Conservation (phyloP, 495 filamentous ascomycete species). For the Parmelia sp. region DNA sequence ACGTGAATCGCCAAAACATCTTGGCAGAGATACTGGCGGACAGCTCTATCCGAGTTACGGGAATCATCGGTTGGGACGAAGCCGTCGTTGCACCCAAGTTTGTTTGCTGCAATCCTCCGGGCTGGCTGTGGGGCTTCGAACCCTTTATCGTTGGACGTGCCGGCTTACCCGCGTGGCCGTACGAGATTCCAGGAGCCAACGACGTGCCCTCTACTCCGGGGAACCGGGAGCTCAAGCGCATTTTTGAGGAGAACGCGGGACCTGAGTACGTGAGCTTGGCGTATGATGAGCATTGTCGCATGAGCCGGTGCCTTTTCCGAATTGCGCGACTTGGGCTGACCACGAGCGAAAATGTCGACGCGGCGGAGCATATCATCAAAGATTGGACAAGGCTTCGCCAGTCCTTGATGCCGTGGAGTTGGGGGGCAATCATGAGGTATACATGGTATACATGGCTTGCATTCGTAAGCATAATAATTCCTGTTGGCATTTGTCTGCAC, state of each 20-base stretch:
- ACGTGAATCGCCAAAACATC: slow-evolving; percentile 34
- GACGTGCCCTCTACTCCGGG: slow-evolving; percentile 22
- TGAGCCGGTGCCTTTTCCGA: slow-evolving; percentile 24
- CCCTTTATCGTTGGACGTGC: slow-evolving; percentile 24
- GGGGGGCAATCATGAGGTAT: no score
- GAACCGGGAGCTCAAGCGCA: slow-evolving; percentile 25
- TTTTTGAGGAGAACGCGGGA: slow-evolving; percentile 32
- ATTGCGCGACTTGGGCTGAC: neutral
- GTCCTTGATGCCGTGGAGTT: neutral
- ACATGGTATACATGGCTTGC: no score
- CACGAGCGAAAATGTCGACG: neutral
- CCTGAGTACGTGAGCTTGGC: slow-evolving; percentile 25
- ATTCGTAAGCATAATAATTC: no score
- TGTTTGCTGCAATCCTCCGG: slow-evolving; percentile 32
- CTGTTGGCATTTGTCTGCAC: no score
- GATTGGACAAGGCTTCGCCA: slow-evolving; percentile 1
- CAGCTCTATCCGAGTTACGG: slow-evolving; percentile 26
- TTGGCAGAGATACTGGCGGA: slow-evolving; percentile 23
- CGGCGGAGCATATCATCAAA: neutral
- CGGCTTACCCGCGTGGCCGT: slow-evolving; percentile 20
- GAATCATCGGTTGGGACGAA: slow-evolving; percentile 37
- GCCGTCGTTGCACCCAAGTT: slow-evolving; percentile 34
- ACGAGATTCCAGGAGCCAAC: slow-evolving; percentile 21
- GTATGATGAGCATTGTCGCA: slow-evolving; percentile 24
- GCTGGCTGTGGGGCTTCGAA: slow-evolving; percentile 34